Evolutionary conservation across 805 yeast species (phyloP).

Genomic region (Spathaspora passalidarum): DNA sequence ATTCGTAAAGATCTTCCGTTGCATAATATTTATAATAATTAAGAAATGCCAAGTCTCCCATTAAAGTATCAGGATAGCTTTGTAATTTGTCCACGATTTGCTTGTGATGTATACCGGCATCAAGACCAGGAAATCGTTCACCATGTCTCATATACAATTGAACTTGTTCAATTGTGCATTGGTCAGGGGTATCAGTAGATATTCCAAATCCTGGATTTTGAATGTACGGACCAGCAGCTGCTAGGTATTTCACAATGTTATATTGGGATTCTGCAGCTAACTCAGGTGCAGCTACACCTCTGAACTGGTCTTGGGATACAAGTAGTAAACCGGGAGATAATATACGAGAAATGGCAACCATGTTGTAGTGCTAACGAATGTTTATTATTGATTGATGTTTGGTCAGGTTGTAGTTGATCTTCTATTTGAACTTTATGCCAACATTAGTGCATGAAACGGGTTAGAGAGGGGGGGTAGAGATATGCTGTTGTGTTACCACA

Average conservation of each 20-base stretch:
- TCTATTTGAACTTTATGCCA: too few species aligned
- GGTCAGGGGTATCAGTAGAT: constrained; percentile 45
- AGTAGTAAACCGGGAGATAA: constrained; percentile 10
- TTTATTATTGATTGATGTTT: too few species aligned
- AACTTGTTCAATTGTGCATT: constrained; percentile 61
- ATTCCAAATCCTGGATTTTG: constrained; percentile 54
- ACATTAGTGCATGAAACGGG: too few species aligned
- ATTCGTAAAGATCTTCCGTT: constrained; percentile 37
- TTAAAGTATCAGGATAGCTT: constrained; percentile 28
- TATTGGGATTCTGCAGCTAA: constrained; percentile 42
- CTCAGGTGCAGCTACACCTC: constrained; percentile 36
- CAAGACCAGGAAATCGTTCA: constrained; percentile 53
- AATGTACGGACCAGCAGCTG: constrained; percentile 58
- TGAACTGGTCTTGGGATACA: constrained; percentile 14
- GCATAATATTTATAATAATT: constrained; percentile 52
- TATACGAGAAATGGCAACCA: constrained; percentile 10
- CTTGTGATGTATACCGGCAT: constrained; percentile 9
- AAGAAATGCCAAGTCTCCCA: constrained; percentile 54
- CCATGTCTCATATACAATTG: constrained; percentile 77
- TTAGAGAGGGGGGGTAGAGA: too few species aligned
- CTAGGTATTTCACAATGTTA: constrained; percentile 49
- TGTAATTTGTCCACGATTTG: constrained; percentile 24
- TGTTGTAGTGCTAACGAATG: neutral
- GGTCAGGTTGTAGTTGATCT: too few species aligned
- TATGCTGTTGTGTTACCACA: too few species aligned